Evolutionary conservation across 257 asterid genomes (phyloP).

Genomic region (Eucommia ulmoides): DNA sequence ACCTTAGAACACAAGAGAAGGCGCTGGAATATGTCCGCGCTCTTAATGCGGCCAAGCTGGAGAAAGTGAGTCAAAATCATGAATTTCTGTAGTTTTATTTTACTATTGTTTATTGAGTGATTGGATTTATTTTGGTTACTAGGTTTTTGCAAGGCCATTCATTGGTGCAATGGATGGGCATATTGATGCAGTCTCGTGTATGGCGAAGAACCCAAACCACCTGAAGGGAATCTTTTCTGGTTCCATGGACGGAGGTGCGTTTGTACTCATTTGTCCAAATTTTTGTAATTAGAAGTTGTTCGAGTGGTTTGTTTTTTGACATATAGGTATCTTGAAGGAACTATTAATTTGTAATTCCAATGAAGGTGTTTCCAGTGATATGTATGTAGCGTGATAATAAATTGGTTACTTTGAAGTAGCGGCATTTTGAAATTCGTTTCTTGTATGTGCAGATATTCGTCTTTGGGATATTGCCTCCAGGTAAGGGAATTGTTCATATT

Average conservation of each 20-base stretch:
- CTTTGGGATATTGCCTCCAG: conserved; percentile 92
- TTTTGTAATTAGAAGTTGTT: too few relatives aligned
- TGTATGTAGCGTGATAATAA: neutral
- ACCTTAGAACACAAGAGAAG: conserved; percentile 77
- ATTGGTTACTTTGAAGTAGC: neutral
- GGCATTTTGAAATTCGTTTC: conserved; percentile 1
- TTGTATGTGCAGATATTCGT: conserved; percentile 63
- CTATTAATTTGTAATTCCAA: neutral
- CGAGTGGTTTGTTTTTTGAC: neutral
- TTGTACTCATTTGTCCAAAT: too few relatives aligned
- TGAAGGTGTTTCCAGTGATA: neutral
- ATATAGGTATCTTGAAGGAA: neutral
- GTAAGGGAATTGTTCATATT: conserved; percentile 21
- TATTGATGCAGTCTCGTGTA: conserved; percentile 64
- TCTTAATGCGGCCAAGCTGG: conserved; percentile 82
- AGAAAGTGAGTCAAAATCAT: conserved; percentile 37
- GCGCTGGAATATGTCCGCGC: conserved; percentile 87
- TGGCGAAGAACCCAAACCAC: conserved; percentile 82
- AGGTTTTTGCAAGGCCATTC: conserved; percentile 90
- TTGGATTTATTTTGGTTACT: neutral
- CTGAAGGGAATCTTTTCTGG: conserved; percentile 86
- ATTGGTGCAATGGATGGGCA: conserved; percentile 97
- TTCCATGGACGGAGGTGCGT: conserved; percentile 88
- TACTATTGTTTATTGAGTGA: neutral
- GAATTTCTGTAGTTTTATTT: conserved; percentile 1